Evolutionary conservation across 2,329 filamentous ascomycete species (phyloP), one percentile per base, ranked within the genome.

Genomic region (Plenodomus tracheiphilus): DNA sequence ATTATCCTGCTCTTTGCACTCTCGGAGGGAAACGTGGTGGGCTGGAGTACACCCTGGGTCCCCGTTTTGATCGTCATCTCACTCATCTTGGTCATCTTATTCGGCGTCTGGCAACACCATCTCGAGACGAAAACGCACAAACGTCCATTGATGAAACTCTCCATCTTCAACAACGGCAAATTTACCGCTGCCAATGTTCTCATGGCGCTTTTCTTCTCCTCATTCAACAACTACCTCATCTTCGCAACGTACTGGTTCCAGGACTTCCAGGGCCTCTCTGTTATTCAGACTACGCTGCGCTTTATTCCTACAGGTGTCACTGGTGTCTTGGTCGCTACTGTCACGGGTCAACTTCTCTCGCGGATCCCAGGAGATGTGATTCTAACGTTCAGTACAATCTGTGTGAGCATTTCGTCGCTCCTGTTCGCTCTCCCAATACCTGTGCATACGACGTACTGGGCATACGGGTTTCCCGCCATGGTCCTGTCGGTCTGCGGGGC

Each of bases 21-120:
- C 21, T 87, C 86, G 0, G 81, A 89, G 62, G 86, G 86, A 17
- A 88, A 87, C 55, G 82, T 86, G 0, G 81, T 85, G 1, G 86
- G 86, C 4, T 90, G 86, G 86, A 66, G 71, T 7, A 82, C 80
- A 0, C 78, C 85, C 0, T 88, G 84, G 80, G 77, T 88, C 4
- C 78, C 82, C 0, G 74, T 77, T 2, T 70, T 87, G 15, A 81
- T 88, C 30, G 81, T 83, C 2, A 69, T 85, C 3, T 80, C 85
- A 0, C 15, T 86, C 9, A 52, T 85, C 4, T 72, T 87, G 13
- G 72, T 88, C 3, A 73, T 69, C 3, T 68, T 75, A 1, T 87
- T 88, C 58, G 77, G 81, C 21, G 69, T 77, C 39, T 88, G 85
- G 84, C 85, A 88, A 63, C 74, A 77, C 39, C 77, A 80, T 51